These are phyloP conservation scores for Tetratostichococcus sp. DNA, from an alignment of 139 green algal species.

Conservation along the genomic window DNA sequence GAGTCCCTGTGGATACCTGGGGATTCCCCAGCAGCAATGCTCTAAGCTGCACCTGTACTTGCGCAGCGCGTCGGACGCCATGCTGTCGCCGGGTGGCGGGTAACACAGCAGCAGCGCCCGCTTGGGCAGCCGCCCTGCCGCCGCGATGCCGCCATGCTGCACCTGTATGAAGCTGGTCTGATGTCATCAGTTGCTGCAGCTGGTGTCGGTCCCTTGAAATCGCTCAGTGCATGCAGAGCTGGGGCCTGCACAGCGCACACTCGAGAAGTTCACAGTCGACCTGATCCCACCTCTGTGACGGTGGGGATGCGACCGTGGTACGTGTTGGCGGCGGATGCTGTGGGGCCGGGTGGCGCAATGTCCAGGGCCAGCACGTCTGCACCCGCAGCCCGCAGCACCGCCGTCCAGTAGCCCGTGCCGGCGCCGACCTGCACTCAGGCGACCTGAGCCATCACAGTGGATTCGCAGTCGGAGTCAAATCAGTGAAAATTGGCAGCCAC, in stretches of 20 bases:
- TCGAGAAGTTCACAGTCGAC: too few species aligned
- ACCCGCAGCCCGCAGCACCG: neutral
- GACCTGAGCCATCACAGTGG: too few species aligned
- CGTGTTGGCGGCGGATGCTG: neutral
- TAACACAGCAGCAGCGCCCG: slow-evolving; percentile 1
- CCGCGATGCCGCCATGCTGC: neutral
- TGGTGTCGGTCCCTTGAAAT: too few species aligned
- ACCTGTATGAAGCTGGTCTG: neutral
- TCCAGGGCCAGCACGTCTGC: neutral
- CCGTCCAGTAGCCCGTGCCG: neutral
- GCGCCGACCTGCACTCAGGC: too few species aligned
- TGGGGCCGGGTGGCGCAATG: neutral
- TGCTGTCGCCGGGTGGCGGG: neutral
- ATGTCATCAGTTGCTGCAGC: too few species aligned
- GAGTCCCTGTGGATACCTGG: too few species aligned
- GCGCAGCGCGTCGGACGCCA: neutral
- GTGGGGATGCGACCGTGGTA: neutral
- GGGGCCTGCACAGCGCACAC: too few species aligned
- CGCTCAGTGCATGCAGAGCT: too few species aligned
- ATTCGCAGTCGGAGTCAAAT: too few species aligned
- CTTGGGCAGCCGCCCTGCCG: neutral
- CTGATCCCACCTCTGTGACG: neutral
- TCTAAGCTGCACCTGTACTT: neutral
- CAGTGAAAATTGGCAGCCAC: too few species aligned
- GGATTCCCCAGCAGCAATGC: too few species aligned